phyloP scores from a whole-genome alignment of 2,329 filamentous ascomycete genomes.

The Aspergillus fijiensis region DNA sequence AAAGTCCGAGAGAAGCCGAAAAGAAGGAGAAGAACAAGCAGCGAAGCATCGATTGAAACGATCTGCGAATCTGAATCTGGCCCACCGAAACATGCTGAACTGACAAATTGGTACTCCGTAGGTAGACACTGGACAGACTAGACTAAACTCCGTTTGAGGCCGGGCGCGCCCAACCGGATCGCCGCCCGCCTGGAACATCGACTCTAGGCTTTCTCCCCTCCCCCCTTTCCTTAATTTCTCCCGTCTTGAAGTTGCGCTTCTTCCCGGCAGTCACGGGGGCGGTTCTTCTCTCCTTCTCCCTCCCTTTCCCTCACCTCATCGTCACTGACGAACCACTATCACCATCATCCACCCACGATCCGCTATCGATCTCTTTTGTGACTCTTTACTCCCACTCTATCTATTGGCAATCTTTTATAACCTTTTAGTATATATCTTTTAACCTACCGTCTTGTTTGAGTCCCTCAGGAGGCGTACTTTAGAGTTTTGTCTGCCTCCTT shows the following conservation, averaged over 20 bases:
- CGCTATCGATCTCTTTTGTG: slow-evolving; percentile 1
- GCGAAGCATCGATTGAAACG: neutral
- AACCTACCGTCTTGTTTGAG: neutral
- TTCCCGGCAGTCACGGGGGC: neutral
- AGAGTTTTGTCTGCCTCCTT: neutral
- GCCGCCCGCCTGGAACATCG: slow-evolving; percentile 11
- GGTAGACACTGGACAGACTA: neutral
- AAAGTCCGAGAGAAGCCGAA: neutral
- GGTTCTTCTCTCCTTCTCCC: slow-evolving; percentile 3
- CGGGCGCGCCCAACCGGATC: slow-evolving; percentile 12
- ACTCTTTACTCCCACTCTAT: slow-evolving; percentile 1
- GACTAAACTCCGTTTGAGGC: neutral
- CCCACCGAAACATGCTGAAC: neutral
- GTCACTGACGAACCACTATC: neutral
- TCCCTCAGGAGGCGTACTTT: neutral
- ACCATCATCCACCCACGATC: neutral
- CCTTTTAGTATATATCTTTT: neutral
- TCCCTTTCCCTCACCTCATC: slow-evolving; percentile 8
- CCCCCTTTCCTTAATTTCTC: neutral
- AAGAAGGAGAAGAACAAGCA: neutral
- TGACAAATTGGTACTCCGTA: no score
- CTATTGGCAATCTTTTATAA: neutral
- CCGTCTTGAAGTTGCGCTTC: neutral
- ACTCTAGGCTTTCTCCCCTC: neutral
- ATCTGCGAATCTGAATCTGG: neutral